A percentile compares a stretch with the other conserved stretches of the same genome.
Conservation (phyloP, 495 filamentous ascomycete species). For the Penicillium tannophilum region DNA sequence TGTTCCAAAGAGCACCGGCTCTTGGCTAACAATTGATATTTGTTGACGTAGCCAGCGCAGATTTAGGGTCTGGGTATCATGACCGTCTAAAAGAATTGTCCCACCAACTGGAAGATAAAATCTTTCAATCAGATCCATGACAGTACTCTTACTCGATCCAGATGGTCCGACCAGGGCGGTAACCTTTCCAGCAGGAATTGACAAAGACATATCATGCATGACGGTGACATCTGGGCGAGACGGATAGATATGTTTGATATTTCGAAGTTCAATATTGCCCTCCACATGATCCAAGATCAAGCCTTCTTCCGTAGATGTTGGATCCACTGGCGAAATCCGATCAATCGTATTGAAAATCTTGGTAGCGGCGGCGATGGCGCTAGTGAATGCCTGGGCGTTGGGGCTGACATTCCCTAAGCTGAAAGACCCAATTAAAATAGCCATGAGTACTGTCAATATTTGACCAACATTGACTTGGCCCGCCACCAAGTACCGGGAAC, state of each 20-base stretch:
- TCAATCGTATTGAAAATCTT: slow-evolving; percentile 96
- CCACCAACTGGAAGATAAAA: slow-evolving; percentile 48
- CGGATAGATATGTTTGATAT: slow-evolving; percentile 91
- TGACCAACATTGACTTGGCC: slow-evolving; percentile 57
- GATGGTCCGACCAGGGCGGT: slow-evolving; percentile 61
- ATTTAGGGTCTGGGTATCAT: slow-evolving; percentile 62
- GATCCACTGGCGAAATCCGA: slow-evolving; percentile 81
- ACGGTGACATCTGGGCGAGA: slow-evolving; percentile 87
- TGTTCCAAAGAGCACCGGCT: slow-evolving; percentile 60
- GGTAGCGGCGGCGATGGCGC: slow-evolving; percentile 74
- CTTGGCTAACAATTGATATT: slow-evolving; percentile 67
- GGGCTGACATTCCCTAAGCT: slow-evolving; percentile 87
- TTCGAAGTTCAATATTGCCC: slow-evolving; percentile 76
- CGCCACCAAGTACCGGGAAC: slow-evolving; percentile 73
- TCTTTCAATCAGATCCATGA: slow-evolving; percentile 63
- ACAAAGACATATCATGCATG: slow-evolving; percentile 77
- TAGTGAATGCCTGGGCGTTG: slow-evolving; percentile 81
- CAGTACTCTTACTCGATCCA: slow-evolving; percentile 67
- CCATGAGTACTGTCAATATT: slow-evolving; percentile 78
- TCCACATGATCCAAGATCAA: slow-evolving; percentile 68
- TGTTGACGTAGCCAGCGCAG: slow-evolving; percentile 81
- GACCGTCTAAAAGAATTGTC: slow-evolving; percentile 20
- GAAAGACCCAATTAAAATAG: slow-evolving; percentile 90
- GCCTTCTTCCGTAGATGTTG: slow-evolving; percentile 65
- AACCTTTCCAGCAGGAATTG: slow-evolving; percentile 67